phyloP scores from a whole-genome alignment of 2,329 filamentous ascomycete species.

The Aspergillus puulaauensis region DNA sequence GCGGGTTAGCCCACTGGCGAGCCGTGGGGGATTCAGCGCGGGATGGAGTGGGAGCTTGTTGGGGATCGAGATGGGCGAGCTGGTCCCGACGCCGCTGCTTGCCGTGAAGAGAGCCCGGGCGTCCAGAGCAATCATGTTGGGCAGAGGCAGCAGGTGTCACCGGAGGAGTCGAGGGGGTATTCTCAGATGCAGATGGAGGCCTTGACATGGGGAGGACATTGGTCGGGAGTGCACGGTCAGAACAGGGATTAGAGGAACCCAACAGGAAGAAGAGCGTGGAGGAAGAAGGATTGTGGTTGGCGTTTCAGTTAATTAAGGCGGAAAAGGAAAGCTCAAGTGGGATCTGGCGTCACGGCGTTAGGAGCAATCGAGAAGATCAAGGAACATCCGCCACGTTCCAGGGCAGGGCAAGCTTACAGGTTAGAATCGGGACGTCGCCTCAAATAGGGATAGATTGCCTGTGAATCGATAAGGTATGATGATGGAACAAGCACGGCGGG shows the following conservation, averaged over 20 bases:
- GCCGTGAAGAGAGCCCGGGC: slow-evolving; percentile 24
- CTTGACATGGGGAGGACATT: slow-evolving; percentile 55
- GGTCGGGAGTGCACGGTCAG: slow-evolving; percentile 37
- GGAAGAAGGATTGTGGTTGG: slow-evolving; percentile 18
- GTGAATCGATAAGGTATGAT: slow-evolving; percentile 6
- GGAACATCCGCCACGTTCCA: slow-evolving; percentile 28
- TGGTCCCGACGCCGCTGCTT: slow-evolving; percentile 35
- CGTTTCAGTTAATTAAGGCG: slow-evolving; percentile 13
- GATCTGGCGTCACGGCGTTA: slow-evolving; percentile 28
- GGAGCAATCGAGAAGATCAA: slow-evolving; percentile 16
- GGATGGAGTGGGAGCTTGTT: slow-evolving; percentile 31
- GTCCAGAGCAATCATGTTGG: slow-evolving; percentile 38
- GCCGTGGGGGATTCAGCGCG: slow-evolving; percentile 38
- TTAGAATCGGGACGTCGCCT: slow-evolving; percentile 13
- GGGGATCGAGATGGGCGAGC: slow-evolving; percentile 30
- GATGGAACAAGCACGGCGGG: neutral
- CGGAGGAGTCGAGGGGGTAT: slow-evolving; percentile 42
- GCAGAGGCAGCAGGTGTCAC: slow-evolving; percentile 46
- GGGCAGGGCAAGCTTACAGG: slow-evolving; percentile 32
- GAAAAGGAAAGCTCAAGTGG: slow-evolving; percentile 15
- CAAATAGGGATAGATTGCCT: slow-evolving; percentile 8
- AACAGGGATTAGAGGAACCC: slow-evolving; percentile 16
- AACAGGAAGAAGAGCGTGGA: slow-evolving; percentile 15
- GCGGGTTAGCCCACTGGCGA: slow-evolving; percentile 33
- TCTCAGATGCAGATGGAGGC: slow-evolving; percentile 43